These are phyloP conservation scores for Ogataea glucozyma DNA, from an alignment of 805 yeast species.

Conservation along the genomic window DNA sequence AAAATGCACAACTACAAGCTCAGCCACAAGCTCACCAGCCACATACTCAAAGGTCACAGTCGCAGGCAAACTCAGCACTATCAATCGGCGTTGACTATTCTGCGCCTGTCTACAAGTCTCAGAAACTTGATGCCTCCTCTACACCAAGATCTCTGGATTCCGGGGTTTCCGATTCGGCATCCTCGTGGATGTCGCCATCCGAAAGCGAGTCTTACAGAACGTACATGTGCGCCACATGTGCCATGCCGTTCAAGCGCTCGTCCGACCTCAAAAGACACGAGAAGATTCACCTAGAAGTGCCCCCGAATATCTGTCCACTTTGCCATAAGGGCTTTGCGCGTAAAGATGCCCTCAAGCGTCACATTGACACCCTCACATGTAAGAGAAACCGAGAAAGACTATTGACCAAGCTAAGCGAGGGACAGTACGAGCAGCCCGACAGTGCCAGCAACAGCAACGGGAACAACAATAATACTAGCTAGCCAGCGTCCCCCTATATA, in stretches of 20 bases:
- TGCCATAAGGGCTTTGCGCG: constrained; percentile 86
- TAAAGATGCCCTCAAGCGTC: constrained; percentile 79
- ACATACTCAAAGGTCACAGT: no score
- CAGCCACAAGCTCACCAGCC: neutral
- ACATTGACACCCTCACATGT: constrained; percentile 73
- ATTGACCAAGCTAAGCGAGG: constrained; percentile 20
- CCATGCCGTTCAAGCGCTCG: constrained; percentile 63
- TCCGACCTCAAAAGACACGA: constrained; percentile 74
- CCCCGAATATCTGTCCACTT: constrained; percentile 71
- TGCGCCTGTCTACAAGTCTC: constrained; percentile 1
- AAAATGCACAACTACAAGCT: neutral
- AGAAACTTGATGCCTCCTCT: constrained; percentile 1
- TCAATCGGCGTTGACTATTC: neutral
- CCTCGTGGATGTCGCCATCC: neutral
- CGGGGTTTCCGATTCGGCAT: neutral
- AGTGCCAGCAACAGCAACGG: neutral
- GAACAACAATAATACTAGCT: neutral
- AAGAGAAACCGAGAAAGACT: constrained; percentile 64
- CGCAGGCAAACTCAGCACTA: no score
- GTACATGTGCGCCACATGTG: constrained; percentile 58
- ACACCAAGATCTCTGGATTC: neutral
- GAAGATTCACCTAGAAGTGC: constrained; percentile 67
- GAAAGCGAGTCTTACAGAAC: constrained; percentile 6
- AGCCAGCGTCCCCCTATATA: neutral
- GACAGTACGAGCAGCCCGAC: neutral